Evolutionary conservation across 2,329 filamentous ascomycete genomes (phyloP).

Genomic region (Tolypocladium ophioglossoides): DNA sequence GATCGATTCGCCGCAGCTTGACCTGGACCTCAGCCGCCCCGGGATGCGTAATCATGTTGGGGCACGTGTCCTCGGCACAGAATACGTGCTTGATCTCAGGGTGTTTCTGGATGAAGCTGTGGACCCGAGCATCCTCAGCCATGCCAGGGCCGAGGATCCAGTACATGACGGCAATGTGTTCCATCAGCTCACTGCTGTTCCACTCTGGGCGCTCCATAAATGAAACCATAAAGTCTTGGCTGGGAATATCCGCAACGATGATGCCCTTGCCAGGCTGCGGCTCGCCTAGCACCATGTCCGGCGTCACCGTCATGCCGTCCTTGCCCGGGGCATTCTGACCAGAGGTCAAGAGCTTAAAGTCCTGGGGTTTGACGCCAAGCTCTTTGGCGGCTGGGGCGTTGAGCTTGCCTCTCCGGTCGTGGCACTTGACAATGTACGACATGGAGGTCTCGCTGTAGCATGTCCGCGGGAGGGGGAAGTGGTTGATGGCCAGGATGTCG

Average conservation of each 20-base stretch:
- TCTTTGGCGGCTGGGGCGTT: constrained; percentile 51
- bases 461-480: constrained; percentile 51
- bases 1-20: constrained; percentile 62
- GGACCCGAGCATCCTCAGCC: constrained; percentile 48
- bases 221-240: constrained; percentile 55
- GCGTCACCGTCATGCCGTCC: constrained; percentile 61
- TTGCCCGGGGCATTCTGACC: constrained; percentile 54
- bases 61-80: constrained; percentile 60
- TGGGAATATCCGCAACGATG: constrained; percentile 71
- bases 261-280: constrained; percentile 60
- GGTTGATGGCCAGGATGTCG: constrained; percentile 12
- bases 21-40: constrained; percentile 56
- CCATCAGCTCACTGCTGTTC: constrained; percentile 52
- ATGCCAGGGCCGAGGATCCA: constrained; percentile 74
- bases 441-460: constrained; percentile 56
- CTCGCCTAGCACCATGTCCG: constrained; percentile 75
- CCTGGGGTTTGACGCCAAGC: constrained; percentile 48
- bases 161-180: constrained; percentile 56
- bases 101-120: constrained; percentile 57
- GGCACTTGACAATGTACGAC: constrained; percentile 76
- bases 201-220: constrained; percentile 66
- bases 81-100: constrained; percentile 61
- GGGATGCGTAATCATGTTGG: constrained; percentile 64
- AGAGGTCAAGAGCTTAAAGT: constrained; percentile 49
- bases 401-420: constrained; percentile 73